Base-by-base conservation (phyloP, 202 grass and related monocot species). In the Setaria viridis region DNA sequence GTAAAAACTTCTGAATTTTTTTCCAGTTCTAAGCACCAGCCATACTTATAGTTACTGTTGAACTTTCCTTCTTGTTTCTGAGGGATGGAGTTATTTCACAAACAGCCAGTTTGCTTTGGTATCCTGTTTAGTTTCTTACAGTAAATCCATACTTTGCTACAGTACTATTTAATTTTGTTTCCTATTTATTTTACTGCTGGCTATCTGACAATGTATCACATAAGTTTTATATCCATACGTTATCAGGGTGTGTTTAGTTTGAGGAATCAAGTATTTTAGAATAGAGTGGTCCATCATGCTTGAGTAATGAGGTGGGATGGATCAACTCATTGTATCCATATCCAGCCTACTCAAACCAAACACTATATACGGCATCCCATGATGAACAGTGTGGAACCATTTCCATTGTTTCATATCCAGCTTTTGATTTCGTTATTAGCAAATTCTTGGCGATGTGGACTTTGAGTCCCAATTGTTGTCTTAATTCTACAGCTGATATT, bases 1-100 rank as follows among this genome's bases (percentile, higher is more conserved):
- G 72, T 83, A 70, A 85, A 82, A 62, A 46, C 9, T 80, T 43
- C n/a, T 21, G 9, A 82, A 12, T 17, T 33, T 1, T 60, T 89
- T 67, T 49, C 58, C 45, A 33, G 62, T 71, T 72, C 45, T 83
- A 39, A 57, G 12, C 43, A 65, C 54, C 59, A 49, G 56, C 53
- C 75, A 51, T 80, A 34, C 48, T 62, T 79, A 15, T 34, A 35
- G 30, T 54, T 79, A 33, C 57, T 25, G 15, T 59, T 74, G 20
- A 67, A 49, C 29, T 67, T 67, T 65, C n/a, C 49, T 78, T 47
- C 0, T 46, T 72, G 29, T 53, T 79, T 15, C 32, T n/a, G 50
- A 37, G 17, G 17, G 33, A 69, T 50, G 39, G 62, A 49, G 79
- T 69, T 21, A 13, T 70, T 67, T 25, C 41, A 11, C 47, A 69